phyloP scores from a whole-genome alignment of 148 eudicot genomes.

The Silene latifolia region DNA sequence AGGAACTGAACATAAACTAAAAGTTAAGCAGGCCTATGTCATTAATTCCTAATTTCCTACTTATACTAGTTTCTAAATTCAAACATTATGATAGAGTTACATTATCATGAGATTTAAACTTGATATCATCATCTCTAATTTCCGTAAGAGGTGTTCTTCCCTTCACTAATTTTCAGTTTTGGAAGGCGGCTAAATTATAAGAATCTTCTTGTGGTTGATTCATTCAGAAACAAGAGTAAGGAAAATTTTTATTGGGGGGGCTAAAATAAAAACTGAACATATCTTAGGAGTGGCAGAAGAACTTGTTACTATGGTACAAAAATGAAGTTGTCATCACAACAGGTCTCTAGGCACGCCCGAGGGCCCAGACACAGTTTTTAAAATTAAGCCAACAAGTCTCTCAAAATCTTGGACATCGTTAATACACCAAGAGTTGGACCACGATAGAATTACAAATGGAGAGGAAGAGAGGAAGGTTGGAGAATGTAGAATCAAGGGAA shows the following conservation, averaged over 20 bases:
- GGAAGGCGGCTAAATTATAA: too few relatives aligned
- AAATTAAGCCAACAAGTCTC: neutral
- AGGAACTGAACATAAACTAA: too few relatives aligned
- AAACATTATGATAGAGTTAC: too few relatives aligned
- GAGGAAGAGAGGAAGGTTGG: neutral
- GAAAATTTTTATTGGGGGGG: too few relatives aligned
- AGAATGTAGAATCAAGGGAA: neutral
- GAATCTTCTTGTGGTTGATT: neutral
- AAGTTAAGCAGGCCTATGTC: too few relatives aligned
- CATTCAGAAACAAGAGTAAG: neutral
- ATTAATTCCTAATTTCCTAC: too few relatives aligned
- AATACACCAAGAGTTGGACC: neutral
- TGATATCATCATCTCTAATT: too few relatives aligned
- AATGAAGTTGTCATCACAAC: neutral
- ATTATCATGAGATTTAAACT: too few relatives aligned
- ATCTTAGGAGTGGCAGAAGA: neutral
- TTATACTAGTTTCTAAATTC: too few relatives aligned
- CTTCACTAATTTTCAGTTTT: too few relatives aligned
- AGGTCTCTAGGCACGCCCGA: neutral
- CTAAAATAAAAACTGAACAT: neutral
- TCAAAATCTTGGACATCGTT: neutral
- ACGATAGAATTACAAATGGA: slow-evolving; percentile 9
- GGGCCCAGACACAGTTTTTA: neutral
- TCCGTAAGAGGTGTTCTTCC: too few relatives aligned
- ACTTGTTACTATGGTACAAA: neutral